Percentiles rank a stretch among this genome's conserved stretches.
phyloP scores from a whole-genome alignment of 2,329 filamentous ascomycete genomes.

The Cytospora mali region DNA sequence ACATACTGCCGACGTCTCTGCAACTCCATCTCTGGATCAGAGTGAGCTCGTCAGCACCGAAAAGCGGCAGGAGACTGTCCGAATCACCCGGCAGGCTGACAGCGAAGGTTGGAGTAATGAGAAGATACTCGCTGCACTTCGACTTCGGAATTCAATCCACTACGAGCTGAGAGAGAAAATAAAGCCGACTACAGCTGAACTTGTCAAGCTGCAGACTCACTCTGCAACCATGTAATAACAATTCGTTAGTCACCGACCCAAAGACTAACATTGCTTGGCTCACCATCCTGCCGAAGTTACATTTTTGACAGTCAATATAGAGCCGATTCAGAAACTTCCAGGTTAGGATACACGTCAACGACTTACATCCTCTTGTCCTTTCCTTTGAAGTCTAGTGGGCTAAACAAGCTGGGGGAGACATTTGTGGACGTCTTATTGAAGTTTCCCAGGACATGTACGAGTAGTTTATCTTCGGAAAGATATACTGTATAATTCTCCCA shows the following conservation, averaged over 20 bases:
- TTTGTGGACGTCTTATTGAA: too few species aligned
- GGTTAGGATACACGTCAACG: too few species aligned
- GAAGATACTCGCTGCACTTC: not conserved
- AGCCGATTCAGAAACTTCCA: too few species aligned
- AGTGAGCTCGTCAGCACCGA: not conserved
- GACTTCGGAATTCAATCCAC: not conserved
- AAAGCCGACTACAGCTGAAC: not conserved
- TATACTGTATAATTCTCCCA: too few species aligned
- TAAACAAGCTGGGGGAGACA: too few species aligned
- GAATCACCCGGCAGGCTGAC: not conserved
- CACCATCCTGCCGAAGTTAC: too few species aligned
- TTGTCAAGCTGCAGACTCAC: not conserved
- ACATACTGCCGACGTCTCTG: not conserved
- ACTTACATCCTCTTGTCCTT: too few species aligned
- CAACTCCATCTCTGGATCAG: not conserved
- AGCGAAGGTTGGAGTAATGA: constrained; percentile 11
- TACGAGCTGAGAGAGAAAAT: not conserved
- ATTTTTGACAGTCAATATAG: too few species aligned
- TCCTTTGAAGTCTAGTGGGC: too few species aligned
- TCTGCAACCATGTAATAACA: not conserved
- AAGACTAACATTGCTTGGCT: not conserved
- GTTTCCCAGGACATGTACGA: too few species aligned
- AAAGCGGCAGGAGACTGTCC: not conserved
- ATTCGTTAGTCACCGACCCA: too few species aligned
- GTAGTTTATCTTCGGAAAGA: too few species aligned